A percentile compares a stretch with the other conserved stretches of the same genome.
These are phyloP conservation scores for Cryptococcus amylolentus DNA, from an alignment of 1,284 basidiomycete species.

Conservation along the genomic window DNA sequence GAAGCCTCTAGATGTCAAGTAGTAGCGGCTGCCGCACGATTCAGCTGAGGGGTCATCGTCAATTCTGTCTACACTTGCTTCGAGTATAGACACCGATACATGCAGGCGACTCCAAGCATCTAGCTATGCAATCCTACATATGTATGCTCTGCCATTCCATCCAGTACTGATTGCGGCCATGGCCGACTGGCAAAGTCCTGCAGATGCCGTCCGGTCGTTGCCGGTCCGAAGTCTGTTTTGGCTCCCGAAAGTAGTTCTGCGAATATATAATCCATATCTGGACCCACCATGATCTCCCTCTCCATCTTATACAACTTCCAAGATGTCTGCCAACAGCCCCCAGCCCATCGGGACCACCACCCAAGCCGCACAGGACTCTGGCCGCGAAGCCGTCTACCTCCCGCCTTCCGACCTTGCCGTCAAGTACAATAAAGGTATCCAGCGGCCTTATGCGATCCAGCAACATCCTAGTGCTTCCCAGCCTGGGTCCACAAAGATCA, in stretches of 20 bases:
- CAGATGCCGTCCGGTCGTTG: background rate
- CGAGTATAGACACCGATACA: too few relatives aligned
- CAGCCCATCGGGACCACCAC: constrained; percentile 27
- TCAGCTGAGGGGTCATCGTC: too few relatives aligned
- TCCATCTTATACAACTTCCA: background rate
- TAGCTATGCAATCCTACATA: too few relatives aligned
- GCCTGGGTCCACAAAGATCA: constrained; percentile 31
- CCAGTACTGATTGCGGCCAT: too few relatives aligned
- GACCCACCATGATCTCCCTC: background rate
- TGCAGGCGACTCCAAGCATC: too few relatives aligned
- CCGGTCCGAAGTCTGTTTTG: background rate
- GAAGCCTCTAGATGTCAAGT: too few relatives aligned
- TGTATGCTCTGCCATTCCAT: too few relatives aligned
- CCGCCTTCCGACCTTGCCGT: constrained; percentile 38
- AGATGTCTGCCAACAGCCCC: constrained; percentile 24
- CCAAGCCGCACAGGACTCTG: constrained; percentile 23
- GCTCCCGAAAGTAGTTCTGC: background rate
- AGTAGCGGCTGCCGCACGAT: too few relatives aligned
- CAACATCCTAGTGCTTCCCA: constrained; percentile 21
- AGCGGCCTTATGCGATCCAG: constrained; percentile 25
- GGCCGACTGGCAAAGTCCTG: too few relatives aligned
- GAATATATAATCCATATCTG: background rate
- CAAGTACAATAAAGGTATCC: constrained; percentile 40
- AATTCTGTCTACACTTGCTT: too few relatives aligned
- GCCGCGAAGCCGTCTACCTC: constrained; percentile 35